phyloP scores from a whole-genome alignment of 495 filamentous ascomycete genomes.

The Penicillium atrosanguineum region DNA sequence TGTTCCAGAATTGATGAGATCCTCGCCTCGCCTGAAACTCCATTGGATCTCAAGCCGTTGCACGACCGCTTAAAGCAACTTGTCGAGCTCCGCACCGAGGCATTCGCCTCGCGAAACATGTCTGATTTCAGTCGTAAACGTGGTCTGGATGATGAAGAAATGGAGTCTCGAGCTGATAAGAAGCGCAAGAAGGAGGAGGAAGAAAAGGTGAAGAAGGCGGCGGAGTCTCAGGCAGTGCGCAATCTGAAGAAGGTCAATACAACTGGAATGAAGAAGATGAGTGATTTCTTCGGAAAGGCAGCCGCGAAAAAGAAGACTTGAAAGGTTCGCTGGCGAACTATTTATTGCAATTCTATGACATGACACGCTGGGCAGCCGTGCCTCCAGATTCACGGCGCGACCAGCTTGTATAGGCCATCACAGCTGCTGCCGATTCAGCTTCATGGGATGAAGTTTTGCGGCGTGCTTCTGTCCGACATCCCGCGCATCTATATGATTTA shows the following conservation, averaged over 20 bases:
- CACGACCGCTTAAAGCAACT: conserved; percentile 64
- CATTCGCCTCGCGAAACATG: conserved; percentile 59
- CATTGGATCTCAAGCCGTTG: conserved; percentile 67
- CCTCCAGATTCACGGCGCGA: not conserved
- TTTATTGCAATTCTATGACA: not conserved
- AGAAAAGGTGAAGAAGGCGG: conserved; percentile 70
- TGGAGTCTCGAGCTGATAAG: conserved; percentile 50
- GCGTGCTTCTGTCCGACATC: not conserved
- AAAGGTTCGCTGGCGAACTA: conserved; percentile 1
- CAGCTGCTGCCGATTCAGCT: not conserved
- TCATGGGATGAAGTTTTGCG: not conserved
- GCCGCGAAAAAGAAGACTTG: conserved; percentile 38
- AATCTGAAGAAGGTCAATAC: conserved; percentile 86
- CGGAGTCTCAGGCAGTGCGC: conserved; percentile 69
- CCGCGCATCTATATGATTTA: not conserved
- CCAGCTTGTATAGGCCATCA: not conserved
- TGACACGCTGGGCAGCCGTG: not conserved
- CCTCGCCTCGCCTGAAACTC: conserved; percentile 43
- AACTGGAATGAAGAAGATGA: conserved; percentile 95
- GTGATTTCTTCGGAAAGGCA: conserved; percentile 83
- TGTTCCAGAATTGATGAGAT: conserved; percentile 45
- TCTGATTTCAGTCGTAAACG: conserved; percentile 78
- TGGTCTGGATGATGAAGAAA: conserved; percentile 65
- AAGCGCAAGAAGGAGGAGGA: conserved; percentile 70
- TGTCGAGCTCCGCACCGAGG: conserved; percentile 63